phyloP scores from a whole-genome alignment of 495 filamentous ascomycete species.

The Tirmania nivea region DNA sequence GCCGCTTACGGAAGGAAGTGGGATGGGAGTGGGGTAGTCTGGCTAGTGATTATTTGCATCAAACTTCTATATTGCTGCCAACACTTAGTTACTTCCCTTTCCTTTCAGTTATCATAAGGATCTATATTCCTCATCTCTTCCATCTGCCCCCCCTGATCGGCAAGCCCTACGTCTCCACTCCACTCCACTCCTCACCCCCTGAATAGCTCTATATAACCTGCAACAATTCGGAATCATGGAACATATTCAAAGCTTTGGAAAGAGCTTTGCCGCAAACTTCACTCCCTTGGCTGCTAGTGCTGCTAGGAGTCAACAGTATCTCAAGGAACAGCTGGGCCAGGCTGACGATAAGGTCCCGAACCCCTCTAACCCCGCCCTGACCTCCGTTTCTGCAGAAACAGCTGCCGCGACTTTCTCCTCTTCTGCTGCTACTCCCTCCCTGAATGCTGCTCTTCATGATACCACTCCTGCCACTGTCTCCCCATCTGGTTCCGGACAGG shows the following conservation, averaged over 20 bases:
- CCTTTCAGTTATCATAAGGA: too few relatives aligned
- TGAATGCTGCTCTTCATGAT: slow-evolving; percentile 2
- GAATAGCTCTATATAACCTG: too few relatives aligned
- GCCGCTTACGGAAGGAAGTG: too few relatives aligned
- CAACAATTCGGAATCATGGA: neutral
- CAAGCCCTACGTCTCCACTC: too few relatives aligned
- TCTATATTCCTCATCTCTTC: too few relatives aligned
- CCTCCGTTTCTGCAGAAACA: neutral
- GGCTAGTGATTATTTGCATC: too few relatives aligned
- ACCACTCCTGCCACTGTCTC: slow-evolving; percentile 9
- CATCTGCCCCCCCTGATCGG: too few relatives aligned
- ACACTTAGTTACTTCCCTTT: too few relatives aligned
- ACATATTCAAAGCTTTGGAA: slow-evolving; percentile 32
- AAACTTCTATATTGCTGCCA: too few relatives aligned
- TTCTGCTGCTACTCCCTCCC: slow-evolving; percentile 2
- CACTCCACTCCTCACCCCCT: too few relatives aligned
- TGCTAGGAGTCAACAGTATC: slow-evolving; percentile 81
- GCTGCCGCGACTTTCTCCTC: neutral
- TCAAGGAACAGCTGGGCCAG: slow-evolving; percentile 90
- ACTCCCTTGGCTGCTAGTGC: slow-evolving; percentile 81
- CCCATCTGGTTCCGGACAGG: neutral
- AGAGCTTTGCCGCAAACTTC: slow-evolving; percentile 53
- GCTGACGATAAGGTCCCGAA: slow-evolving; percentile 68
- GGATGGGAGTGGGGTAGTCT: too few relatives aligned
- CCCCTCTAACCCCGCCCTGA: neutral